Evolutionary conservation across 345 rosid species (phyloP).

Genomic region (Boechera stricta): DNA sequence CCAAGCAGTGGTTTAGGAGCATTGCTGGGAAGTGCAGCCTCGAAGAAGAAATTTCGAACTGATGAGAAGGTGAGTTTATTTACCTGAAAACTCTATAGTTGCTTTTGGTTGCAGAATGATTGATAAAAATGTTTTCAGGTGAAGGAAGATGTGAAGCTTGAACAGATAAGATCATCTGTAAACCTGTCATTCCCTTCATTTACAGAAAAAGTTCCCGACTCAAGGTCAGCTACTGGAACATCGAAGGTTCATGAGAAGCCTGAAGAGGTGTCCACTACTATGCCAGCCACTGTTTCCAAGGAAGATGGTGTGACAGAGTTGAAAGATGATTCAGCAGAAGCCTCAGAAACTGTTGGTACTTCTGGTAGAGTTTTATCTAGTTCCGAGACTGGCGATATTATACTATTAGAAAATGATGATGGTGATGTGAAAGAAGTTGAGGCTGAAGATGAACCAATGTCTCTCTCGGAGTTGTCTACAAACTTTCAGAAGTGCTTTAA

Average conservation of each 20-base stretch:
- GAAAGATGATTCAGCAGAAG: constrained; percentile 36
- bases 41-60: constrained; percentile 58
- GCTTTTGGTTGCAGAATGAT: constrained; percentile 19
- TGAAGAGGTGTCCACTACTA: constrained; percentile 27
- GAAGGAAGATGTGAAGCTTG: constrained; percentile 56
- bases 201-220: constrained; percentile 23
- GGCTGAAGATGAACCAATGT: constrained; percentile 52
- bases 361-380: constrained; percentile 36
- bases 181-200: constrained; percentile 40
- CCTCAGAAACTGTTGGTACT: constrained; percentile 26
- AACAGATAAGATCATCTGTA: constrained; percentile 45
- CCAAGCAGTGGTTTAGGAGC: constrained; percentile 81
- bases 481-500: constrained; percentile 46
- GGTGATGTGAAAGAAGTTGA: constrained; percentile 41
- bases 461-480: constrained; percentile 47
- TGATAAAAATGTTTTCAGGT: constrained; percentile 49
- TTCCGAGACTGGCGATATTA: constrained; percentile 31
- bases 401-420: constrained; percentile 36
- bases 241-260: constrained; percentile 19
- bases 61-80: constrained; percentile 55
- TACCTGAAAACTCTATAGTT: constrained; percentile 2
- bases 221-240: constrained; percentile 34
- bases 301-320: constrained; percentile 54
- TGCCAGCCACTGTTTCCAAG: constrained; percentile 45
- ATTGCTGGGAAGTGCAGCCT: constrained; percentile 51